Conservation (phyloP, 2,329 filamentous ascomycete species). For the Sclerotinia trifoliorum region DNA sequence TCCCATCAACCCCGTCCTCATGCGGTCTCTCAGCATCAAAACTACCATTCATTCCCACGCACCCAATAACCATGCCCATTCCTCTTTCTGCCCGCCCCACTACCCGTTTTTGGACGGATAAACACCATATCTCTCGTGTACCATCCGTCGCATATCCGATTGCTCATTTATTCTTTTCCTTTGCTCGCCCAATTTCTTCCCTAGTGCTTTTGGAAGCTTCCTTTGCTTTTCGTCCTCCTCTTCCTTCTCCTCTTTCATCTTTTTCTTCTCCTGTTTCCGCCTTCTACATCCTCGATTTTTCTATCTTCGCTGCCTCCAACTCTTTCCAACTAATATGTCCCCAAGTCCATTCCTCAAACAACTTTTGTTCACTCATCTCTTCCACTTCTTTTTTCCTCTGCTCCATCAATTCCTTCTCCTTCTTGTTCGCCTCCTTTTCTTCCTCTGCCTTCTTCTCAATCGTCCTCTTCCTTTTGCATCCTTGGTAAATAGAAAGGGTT, state of each 20-base stretch:
- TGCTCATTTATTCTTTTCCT: too few species aligned
- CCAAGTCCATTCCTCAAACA: background rate
- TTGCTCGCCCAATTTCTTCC: too few species aligned
- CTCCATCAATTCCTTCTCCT: background rate
- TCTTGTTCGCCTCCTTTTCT: background rate
- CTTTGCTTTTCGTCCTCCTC: background rate
- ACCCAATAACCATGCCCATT: background rate
- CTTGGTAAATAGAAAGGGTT: background rate
- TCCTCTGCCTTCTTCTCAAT: background rate
- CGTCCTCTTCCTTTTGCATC: background rate
- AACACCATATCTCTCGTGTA: too few species aligned
- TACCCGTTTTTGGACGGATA: background rate
- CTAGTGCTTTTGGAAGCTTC: background rate
- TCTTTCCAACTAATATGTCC: background rate
- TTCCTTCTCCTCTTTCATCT: background rate
- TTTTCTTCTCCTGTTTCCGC: background rate
- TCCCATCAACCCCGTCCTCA: background rate
- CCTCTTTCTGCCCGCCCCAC: too few species aligned
- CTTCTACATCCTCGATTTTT: background rate
- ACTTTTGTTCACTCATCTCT: background rate
- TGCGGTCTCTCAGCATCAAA: background rate
- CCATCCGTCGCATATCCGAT: too few species aligned
- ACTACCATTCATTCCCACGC: background rate
- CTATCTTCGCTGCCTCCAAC: background rate
- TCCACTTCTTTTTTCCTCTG: background rate